Percentiles rank a stretch among this genome's conserved stretches.
These are phyloP conservation scores for Gracilaria domingensis DNA, from an alignment of 23 red algal genomes.

Conservation along the genomic window DNA sequence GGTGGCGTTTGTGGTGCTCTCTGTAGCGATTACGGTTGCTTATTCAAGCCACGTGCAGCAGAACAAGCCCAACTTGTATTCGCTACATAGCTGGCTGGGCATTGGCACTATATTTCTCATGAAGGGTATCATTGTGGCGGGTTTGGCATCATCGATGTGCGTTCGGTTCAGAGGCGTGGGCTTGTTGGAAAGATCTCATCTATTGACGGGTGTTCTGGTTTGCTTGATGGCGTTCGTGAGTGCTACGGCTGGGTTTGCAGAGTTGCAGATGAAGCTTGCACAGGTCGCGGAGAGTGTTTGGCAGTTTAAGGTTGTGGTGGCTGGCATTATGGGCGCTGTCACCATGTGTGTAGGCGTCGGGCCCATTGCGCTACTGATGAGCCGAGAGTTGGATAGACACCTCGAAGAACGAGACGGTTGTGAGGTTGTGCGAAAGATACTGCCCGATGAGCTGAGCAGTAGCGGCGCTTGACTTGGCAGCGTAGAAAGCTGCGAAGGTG, in stretches of 20 bases:
- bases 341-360: background rate
- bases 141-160: background rate
- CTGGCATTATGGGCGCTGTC: background rate
- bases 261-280: constrained; percentile 3
- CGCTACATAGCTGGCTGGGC: constrained; percentile 54
- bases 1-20: constrained; percentile 24
- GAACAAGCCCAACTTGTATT: constrained; percentile 38
- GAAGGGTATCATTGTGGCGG: constrained; percentile 44
- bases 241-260: constrained; percentile 13
- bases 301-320: constrained; percentile 3
- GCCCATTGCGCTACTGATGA: background rate
- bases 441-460: background rate
- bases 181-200: background rate
- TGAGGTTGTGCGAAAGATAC: background rate
- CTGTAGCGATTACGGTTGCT: constrained; percentile 20
- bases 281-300: background rate
- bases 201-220: background rate
- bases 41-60: constrained; percentile 48
- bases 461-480: background rate
- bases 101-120: constrained; percentile 14
- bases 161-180: background rate
- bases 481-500: too few species aligned
- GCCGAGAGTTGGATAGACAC: background rate
- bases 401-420: background rate
- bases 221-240: constrained; percentile 6